phyloP scores from a whole-genome alignment of 1,284 basidiomycete species.

The Ganoderma lucidum region DNA sequence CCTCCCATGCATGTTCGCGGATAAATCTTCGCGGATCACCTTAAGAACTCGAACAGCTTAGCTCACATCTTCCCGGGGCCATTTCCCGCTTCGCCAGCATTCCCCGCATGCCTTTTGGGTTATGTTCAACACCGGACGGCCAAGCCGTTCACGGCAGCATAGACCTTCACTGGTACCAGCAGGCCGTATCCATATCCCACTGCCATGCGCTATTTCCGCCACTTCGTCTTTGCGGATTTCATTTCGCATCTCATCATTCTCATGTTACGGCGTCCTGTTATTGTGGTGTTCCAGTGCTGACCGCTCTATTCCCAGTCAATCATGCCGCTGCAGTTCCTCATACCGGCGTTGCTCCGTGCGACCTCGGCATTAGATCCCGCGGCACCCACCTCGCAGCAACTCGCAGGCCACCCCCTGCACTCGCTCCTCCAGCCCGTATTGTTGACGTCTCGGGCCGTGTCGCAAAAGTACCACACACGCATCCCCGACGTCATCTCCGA shows the following conservation, averaged over 20 bases:
- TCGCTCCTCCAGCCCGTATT: constrained; percentile 63
- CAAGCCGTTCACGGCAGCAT: not conserved
- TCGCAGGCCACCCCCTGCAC: constrained; percentile 60
- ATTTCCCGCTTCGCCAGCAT: not conserved
- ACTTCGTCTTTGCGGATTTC: not conserved
- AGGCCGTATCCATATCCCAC: not conserved
- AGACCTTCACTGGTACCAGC: not conserved
- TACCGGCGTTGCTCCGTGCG: constrained; percentile 57
- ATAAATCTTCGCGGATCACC: not conserved
- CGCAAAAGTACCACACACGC: constrained; percentile 70
- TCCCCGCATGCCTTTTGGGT: not conserved
- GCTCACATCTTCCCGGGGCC: not conserved
- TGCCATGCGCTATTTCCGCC: constrained; percentile 1
- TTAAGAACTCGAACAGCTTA: not conserved
- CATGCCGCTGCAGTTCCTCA: constrained; percentile 65
- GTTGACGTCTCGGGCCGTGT: constrained; percentile 59
- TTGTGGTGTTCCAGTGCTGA: constrained; percentile 10
- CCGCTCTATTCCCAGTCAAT: constrained; percentile 57
- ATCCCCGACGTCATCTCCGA: constrained; percentile 64
- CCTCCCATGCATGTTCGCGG: not conserved
- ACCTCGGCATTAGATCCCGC: constrained; percentile 28
- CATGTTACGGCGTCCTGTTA: constrained; percentile 1
- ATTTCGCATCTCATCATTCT: not conserved
- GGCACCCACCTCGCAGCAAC: constrained; percentile 28
- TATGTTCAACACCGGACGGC: not conserved